These are phyloP conservation scores for Vitis labrusca DNA, from an alignment of 164 flowering plant species.

Conservation along the genomic window DNA sequence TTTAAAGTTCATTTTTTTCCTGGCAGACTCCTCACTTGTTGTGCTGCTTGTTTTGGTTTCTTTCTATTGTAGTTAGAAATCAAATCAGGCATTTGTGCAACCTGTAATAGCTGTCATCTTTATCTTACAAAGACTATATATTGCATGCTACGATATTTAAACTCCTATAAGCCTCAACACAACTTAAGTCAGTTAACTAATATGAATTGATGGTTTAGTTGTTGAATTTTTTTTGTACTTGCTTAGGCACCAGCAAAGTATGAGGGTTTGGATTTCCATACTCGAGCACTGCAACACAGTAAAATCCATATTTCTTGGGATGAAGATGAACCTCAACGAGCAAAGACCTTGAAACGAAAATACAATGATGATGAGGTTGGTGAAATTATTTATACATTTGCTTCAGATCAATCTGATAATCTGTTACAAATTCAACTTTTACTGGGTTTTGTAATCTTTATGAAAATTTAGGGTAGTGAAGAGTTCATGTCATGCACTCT, in stretches of 20 bases:
- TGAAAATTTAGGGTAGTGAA: not conserved
- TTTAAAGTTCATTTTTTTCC: not conserved
- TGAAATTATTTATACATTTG: not conserved
- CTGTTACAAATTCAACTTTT: not conserved
- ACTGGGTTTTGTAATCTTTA: not conserved
- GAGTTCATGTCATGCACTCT: not conserved
- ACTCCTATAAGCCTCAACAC: not conserved
- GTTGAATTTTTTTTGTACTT: conserved; percentile 5
- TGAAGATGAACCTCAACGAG: conserved; percentile 90
- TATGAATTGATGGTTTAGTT: not conserved
- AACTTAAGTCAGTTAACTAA: not conserved
- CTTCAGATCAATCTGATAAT: not conserved
- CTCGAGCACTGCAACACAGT: conserved; percentile 76
- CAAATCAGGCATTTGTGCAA: not conserved
- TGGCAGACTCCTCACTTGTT: not conserved
- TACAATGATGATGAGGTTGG: conserved; percentile 75
- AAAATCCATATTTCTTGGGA: conserved; percentile 78
- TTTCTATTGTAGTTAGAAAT: not conserved
- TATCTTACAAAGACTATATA: not conserved
- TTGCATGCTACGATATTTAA: not conserved
- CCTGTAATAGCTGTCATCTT: not conserved
- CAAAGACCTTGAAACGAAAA: conserved; percentile 61
- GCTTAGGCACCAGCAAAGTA: conserved; percentile 75
- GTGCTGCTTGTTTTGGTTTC: not conserved
- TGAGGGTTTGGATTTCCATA: conserved; percentile 68